Conservation (phyloP, 306 rosid species). For the Alnus glutinosa region DNA sequence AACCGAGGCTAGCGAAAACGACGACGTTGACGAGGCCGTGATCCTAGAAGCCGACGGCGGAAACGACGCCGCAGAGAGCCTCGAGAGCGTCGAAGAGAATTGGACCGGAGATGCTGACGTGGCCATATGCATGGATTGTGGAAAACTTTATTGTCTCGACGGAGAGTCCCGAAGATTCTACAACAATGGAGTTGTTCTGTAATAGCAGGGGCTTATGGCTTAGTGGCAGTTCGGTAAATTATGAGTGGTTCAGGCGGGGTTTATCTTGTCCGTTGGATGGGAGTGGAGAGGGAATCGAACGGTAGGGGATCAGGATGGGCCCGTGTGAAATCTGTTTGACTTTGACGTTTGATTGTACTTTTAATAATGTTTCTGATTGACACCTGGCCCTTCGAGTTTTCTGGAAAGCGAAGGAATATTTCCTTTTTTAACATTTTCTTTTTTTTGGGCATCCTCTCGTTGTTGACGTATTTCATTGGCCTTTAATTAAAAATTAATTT, state of each 20-base stretch:
- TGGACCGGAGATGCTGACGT: not conserved
- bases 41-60: not conserved
- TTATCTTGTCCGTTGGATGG: not conserved
- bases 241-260: not conserved
- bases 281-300: not conserved
- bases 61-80: not conserved
- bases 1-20: not conserved
- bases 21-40: not conserved
- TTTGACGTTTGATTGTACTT: no score
- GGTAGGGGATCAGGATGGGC: not conserved
- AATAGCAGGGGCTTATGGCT: not conserved
- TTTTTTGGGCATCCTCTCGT: no score
- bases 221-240: slow-evolving; percentile 5
- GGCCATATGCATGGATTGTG: slow-evolving; percentile 11
- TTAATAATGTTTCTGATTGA: not conserved
- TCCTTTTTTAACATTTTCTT: not conserved
- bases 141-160: no score
- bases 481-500: no score
- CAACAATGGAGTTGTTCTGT: not conserved
- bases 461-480: no score
- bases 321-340: not conserved
- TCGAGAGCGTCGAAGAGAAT: slow-evolving; percentile 4
- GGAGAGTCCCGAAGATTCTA: not conserved
- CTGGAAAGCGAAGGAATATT: not conserved
- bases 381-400: not conserved